These are phyloP conservation scores for Trametes maxima DNA, from an alignment of 768 basidiomycete species.

Conservation along the genomic window DNA sequence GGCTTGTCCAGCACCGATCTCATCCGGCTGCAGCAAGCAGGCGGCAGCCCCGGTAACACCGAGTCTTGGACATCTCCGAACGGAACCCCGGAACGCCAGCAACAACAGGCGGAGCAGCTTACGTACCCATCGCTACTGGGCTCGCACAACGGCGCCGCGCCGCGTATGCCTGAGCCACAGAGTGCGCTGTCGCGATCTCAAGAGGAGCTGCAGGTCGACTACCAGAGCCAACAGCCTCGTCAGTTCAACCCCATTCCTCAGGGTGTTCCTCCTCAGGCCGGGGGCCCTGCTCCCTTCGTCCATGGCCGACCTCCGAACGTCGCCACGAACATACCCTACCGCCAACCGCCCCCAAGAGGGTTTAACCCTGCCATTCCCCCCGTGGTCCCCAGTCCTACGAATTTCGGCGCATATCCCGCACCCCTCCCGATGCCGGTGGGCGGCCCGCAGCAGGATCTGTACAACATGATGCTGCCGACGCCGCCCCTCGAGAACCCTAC, in stretches of 20 bases:
- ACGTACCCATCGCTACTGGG: conserved; percentile 67
- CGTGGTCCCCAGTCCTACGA: conserved; percentile 53
- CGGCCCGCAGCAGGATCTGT: conserved; percentile 69
- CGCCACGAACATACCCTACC: conserved; percentile 53
- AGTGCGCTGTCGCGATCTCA: conserved; percentile 22
- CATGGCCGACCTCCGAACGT: conserved; percentile 55
- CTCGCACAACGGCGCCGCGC: conserved; percentile 43
- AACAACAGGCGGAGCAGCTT: conserved; percentile 36
- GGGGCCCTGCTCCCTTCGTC: conserved; percentile 45
- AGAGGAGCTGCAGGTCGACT: conserved; percentile 52
- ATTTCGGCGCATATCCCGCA: conserved; percentile 41
- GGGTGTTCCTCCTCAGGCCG: conserved; percentile 41
- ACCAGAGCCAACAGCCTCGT: conserved; percentile 59
- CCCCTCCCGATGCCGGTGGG: conserved; percentile 68
- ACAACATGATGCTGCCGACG: conserved; percentile 75
- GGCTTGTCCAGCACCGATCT: conserved; percentile 74
- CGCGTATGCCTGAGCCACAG: conserved; percentile 48
- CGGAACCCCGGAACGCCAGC: conserved; percentile 34
- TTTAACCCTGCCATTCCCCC: conserved; percentile 51
- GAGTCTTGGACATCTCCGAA: conserved; percentile 33
- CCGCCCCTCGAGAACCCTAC: conserved; percentile 59
- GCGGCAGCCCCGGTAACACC: conserved; percentile 37
- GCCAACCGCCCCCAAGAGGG: conserved; percentile 56
- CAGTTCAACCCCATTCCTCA: conserved; percentile 48
- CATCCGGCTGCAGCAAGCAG: conserved; percentile 72